These are phyloP conservation scores for Hyaloscypha finlandica DNA, from an alignment of 495 filamentous ascomycete genomes.

Conservation along the genomic window DNA sequence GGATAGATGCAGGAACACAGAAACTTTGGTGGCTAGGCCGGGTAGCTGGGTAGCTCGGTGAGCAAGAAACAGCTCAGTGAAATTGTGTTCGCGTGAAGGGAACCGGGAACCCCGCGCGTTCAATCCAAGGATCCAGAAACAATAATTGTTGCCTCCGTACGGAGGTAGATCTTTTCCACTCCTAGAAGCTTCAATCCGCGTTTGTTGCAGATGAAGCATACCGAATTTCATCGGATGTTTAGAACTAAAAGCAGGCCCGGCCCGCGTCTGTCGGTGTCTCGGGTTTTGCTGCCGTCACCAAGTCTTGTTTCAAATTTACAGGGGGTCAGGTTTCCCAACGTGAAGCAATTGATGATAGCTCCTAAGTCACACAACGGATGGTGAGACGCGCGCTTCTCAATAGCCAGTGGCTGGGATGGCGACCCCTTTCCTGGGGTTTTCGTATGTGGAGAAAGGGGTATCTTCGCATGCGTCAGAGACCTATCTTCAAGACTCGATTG, in stretches of 20 bases:
- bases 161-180: neutral
- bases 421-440: neutral
- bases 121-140: neutral
- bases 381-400: too few relatives aligned
- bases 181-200: neutral
- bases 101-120: neutral
- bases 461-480: too few relatives aligned
- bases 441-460: neutral
- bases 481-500: neutral
- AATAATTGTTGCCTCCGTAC: neutral
- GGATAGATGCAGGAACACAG: neutral
- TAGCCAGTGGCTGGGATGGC: too few relatives aligned
- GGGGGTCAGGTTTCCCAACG: too few relatives aligned
- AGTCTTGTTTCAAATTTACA: too few relatives aligned
- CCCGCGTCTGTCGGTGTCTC: too few relatives aligned
- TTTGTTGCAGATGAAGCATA: too few relatives aligned
- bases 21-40: neutral
- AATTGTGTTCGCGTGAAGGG: neutral
- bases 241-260: too few relatives aligned
- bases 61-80: neutral
- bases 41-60: neutral
- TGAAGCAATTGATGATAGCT: too few relatives aligned
- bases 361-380: too few relatives aligned
- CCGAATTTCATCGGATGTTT: too few relatives aligned
- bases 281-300: too few relatives aligned